Base-by-base conservation (phyloP, 495 filamentous ascomycete species). In the Jackrogersella minutella region DNA sequence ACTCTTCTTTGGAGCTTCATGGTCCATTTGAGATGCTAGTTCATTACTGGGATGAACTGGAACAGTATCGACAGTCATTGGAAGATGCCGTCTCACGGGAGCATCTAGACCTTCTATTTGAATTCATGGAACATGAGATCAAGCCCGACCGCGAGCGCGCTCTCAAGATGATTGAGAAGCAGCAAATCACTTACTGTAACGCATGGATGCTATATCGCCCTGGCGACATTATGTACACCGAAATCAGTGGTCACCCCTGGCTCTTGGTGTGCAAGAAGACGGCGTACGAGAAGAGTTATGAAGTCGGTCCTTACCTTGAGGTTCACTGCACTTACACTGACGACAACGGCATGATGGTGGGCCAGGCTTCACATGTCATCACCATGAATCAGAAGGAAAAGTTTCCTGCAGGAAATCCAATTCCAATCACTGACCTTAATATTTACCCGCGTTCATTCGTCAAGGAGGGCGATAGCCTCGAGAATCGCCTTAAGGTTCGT, bases 181-280 rank as follows among this genome's bases (percentile, higher is more conserved):
- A 72, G 11, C 70, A 75, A 11, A 71, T 75, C 8, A 47, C 62
- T 5, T 77, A 65, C 64, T 56, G 69, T 4, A 68, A 74, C 24
- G 69, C 77, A 0, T 79, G 76, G 77, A 53, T 74, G 9, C 73
- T 81, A 36, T 78, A 76, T 52, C 74, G 73, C n/a, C 79, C 79
- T 0, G 74, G 74, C 0, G 66, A 68, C 9, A 55, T 75, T 21
- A 47, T 78, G 33, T 74, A 77, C n/a, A 43, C 52, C 0, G 70
- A 66, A 68, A 76, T 66, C 62, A 71, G 58, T 57, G 71, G 46
- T 1, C 66, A 72, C 14, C 64, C 72, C 1, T 74, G 72, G 72
- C 69, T 74, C 21, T 22, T 72, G 3, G 41, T 72, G 0, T 74
- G 72, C 50, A 62, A 66, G 49, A 74, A 74, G 49, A 69, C 69